phyloP scores from a whole-genome alignment of 441 rosid species.

The Kokia cookei region DNA sequence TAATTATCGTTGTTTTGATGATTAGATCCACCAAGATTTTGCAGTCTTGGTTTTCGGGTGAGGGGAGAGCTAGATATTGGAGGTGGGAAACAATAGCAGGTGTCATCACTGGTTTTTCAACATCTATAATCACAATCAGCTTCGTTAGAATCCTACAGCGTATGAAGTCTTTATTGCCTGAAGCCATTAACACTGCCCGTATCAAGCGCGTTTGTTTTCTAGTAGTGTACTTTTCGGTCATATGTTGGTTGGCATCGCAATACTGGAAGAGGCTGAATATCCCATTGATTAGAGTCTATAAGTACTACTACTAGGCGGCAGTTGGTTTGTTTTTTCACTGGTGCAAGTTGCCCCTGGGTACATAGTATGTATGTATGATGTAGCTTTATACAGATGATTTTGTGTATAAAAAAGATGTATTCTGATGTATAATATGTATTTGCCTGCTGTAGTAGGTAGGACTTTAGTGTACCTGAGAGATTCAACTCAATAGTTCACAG shows the following conservation, averaged over 20 bases:
- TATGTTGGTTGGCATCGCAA: slow-evolving; percentile 42
- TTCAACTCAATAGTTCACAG: background rate
- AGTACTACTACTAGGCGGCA: slow-evolving; percentile 16
- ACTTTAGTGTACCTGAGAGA: background rate
- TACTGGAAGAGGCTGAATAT: slow-evolving; percentile 39
- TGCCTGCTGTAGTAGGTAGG: too few species aligned
- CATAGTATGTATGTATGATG: background rate
- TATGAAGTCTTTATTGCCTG: slow-evolving; percentile 21
- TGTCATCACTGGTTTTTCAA: slow-evolving; percentile 37
- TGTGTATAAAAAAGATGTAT: background rate
- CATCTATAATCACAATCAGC: slow-evolving; percentile 40
- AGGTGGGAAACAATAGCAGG: slow-evolving; percentile 49
- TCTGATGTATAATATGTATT: background rate
- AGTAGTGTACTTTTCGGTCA: slow-evolving; percentile 35
- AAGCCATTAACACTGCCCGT: background rate
- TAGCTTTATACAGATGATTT: background rate
- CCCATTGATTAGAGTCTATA: slow-evolving; percentile 11
- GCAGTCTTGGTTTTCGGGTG: slow-evolving; percentile 21
- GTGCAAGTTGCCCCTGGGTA: background rate
- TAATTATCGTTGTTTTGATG: background rate
- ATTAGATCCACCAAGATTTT: slow-evolving; percentile 38
- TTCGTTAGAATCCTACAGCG: slow-evolving; percentile 30
- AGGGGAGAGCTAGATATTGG: slow-evolving; percentile 24
- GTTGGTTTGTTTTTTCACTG: background rate
- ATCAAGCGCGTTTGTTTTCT: slow-evolving; percentile 45